Conservation (phyloP, 106 monocot species). For the Dioscorea dumetorum region DNA sequence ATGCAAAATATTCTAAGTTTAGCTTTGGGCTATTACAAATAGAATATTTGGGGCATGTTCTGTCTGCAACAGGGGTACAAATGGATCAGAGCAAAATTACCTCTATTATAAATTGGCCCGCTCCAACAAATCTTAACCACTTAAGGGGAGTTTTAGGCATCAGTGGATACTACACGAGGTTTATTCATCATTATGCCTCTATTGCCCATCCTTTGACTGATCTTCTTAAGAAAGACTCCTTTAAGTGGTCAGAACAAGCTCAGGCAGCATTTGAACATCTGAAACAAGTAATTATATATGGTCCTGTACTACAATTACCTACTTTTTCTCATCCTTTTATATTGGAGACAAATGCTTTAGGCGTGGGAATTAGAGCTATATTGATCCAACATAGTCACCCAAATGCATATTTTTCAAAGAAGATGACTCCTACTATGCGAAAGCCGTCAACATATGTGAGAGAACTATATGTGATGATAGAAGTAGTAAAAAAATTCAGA, state of each 20-base stretch:
- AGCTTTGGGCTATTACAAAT: background rate
- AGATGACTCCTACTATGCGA: background rate
- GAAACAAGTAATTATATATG: background rate
- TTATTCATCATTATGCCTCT: background rate
- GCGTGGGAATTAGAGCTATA: background rate
- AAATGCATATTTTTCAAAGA: background rate
- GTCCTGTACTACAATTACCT: background rate
- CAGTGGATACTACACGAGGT: background rate
- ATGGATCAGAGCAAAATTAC: background rate
- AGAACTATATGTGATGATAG: background rate
- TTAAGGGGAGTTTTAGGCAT: background rate
- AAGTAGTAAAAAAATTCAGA: background rate
- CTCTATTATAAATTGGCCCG: background rate
- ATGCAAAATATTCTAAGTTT: background rate
- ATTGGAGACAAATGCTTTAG: background rate
- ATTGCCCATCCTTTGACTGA: background rate
- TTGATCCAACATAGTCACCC: background rate
- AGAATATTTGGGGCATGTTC: background rate
- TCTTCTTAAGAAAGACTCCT: background rate
- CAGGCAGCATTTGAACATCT: background rate
- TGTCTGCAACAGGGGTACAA: background rate
- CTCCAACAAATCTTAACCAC: background rate
- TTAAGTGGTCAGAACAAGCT: background rate
- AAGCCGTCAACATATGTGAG: background rate
- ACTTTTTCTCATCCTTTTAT: constrained; percentile 1